Percentiles rank a stretch among this genome's conserved stretches.
These are phyloP conservation scores for Sugiyamaella japonica DNA, from an alignment of 1,139 yeast genomes.

Conservation along the genomic window DNA sequence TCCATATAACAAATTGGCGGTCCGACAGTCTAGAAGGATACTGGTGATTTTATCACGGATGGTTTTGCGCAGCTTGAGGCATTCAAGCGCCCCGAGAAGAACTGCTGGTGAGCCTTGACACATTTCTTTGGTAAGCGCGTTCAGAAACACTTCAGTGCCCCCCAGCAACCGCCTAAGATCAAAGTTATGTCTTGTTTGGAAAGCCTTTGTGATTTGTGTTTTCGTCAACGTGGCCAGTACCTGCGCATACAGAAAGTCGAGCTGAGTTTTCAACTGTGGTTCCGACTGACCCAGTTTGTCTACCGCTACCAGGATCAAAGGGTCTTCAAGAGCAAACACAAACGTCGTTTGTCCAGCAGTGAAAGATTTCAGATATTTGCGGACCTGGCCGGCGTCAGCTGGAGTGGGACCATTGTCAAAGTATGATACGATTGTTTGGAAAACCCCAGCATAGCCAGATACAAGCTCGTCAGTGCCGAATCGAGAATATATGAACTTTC, in stretches of 20 bases:
- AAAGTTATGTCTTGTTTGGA: conserved; percentile 71
- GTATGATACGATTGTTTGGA: conserved; percentile 65
- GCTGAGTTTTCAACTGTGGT: conserved; percentile 60
- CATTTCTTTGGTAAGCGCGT: conserved; percentile 59
- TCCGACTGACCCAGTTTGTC: conserved; percentile 58
- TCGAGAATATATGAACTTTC: conserved; percentile 86
- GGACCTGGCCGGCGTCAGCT: not conserved
- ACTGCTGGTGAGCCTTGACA: conserved; percentile 55
- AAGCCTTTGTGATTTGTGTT: conserved; percentile 68
- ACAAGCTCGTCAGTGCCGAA: conserved; percentile 72
- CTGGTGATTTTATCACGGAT: conserved; percentile 49
- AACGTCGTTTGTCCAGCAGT: conserved; percentile 49
- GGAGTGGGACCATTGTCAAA: conserved; percentile 47
- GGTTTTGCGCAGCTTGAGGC: conserved; percentile 51
- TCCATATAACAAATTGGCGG: conserved; percentile 59
- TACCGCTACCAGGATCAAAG: conserved; percentile 73
- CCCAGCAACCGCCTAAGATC: conserved; percentile 78
- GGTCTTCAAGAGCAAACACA: conserved; percentile 62
- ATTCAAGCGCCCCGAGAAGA: conserved; percentile 61
- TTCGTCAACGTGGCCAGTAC: conserved; percentile 77
- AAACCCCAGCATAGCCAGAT: conserved; percentile 64
- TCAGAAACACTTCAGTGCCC: conserved; percentile 61
- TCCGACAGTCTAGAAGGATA: conserved; percentile 46
- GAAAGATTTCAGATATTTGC: conserved; percentile 31
- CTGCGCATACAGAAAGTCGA: conserved; percentile 74